A percentile compares a stretch with the other conserved stretches of the same genome.
These are phyloP conservation scores for Globisporangium carolinianum DNA, from an alignment of 352 stramenopile species.

Conservation along the genomic window DNA sequence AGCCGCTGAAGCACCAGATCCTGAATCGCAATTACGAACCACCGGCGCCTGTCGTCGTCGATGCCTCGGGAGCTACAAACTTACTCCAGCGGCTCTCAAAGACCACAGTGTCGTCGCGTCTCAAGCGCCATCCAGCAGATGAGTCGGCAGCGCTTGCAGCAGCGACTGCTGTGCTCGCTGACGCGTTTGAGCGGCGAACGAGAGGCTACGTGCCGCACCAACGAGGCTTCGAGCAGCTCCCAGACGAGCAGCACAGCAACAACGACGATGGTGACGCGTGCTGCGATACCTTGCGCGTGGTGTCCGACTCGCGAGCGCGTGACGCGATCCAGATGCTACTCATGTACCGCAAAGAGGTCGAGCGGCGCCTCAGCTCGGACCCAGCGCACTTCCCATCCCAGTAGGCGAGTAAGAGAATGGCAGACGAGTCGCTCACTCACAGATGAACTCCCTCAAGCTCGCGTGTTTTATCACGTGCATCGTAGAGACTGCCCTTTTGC, in stretches of 20 bases:
- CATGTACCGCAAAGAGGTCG: conserved; percentile 58
- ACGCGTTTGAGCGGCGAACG: conserved; percentile 5
- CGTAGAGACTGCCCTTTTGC: too few relatives aligned
- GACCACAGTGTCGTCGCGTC: conserved; percentile 44
- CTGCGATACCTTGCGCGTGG: background rate
- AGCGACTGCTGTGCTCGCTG: conserved; percentile 6
- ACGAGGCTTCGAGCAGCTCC: background rate
- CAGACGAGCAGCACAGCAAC: too few relatives aligned
- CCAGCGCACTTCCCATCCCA: conserved; percentile 15
- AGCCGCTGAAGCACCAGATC: conserved; percentile 53
- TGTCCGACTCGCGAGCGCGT: conserved; percentile 23
- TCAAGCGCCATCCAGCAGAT: conserved; percentile 19
- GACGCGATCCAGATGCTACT: conserved; percentile 56
- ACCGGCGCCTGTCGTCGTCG: conserved; percentile 26
- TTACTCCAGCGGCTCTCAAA: conserved; percentile 42
- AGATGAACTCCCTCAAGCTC: too few relatives aligned
- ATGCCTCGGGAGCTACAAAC: conserved; percentile 21
- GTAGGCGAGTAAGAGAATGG: background rate
- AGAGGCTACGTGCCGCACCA: background rate
- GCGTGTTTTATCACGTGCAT: too few relatives aligned
- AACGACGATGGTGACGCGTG: background rate
- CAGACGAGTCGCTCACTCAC: too few relatives aligned
- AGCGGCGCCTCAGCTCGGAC: conserved; percentile 37
- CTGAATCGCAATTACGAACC: conserved; percentile 47
- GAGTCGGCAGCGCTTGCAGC: conserved; percentile 10